These are phyloP conservation scores for Citrullus mucosospermus DNA, from an alignment of 306 rosid species.

Conservation along the genomic window DNA sequence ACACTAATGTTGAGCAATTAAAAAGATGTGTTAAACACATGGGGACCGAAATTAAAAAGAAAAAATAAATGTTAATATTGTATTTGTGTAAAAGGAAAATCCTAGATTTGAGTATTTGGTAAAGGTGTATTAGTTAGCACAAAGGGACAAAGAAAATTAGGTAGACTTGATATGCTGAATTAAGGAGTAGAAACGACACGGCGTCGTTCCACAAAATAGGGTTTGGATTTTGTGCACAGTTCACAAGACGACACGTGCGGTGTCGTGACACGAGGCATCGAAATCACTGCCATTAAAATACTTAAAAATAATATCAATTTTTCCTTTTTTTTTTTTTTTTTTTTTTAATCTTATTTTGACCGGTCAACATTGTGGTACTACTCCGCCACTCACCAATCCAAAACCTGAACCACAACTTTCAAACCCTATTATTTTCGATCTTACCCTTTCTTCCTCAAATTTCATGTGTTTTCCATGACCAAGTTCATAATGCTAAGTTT, in stretches of 20 bases:
- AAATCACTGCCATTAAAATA: neutral
- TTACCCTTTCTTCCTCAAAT: neutral
- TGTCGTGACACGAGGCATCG: conserved; percentile 1
- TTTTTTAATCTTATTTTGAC: neutral
- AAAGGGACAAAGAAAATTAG: neutral
- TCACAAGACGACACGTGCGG: neutral
- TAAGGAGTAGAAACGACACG: neutral
- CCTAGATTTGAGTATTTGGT: neutral
- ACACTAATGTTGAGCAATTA: too few relatives aligned
- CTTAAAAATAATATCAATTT: neutral
- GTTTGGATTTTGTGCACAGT: neutral
- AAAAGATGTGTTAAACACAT: too few relatives aligned
- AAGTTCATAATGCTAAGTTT: neutral
- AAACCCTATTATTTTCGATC: neutral
- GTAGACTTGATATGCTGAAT: neutral
- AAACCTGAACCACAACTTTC: neutral
- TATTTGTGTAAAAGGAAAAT: neutral
- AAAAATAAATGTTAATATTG: too few relatives aligned
- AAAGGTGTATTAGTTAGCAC: neutral
- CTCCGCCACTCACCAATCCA: too few relatives aligned
- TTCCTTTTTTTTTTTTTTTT: neutral
- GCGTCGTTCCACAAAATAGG: neutral
- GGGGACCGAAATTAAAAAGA: too few relatives aligned
- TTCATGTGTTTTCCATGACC: neutral
- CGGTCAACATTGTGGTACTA: neutral